Conservation (phyloP, 1,139 yeast genomes). For the Saccharomycopsis crataegensis region DNA sequence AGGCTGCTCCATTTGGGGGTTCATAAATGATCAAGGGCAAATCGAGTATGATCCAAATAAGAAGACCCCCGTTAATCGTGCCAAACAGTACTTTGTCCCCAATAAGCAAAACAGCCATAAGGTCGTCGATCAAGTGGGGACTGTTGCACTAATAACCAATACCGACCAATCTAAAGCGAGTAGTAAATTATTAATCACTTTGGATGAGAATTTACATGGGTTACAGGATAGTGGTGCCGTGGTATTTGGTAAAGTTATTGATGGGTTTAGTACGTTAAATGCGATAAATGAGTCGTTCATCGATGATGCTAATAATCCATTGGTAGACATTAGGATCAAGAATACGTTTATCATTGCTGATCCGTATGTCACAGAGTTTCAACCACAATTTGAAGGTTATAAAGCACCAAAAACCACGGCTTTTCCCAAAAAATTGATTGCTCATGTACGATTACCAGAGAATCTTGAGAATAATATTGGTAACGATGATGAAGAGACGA, state of each 20-base stretch:
- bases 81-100: background rate
- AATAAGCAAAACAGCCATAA: constrained; percentile 21
- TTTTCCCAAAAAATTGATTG: constrained; percentile 33
- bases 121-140: constrained; percentile 31
- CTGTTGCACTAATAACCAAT: constrained; percentile 32
- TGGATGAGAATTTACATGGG: constrained; percentile 23
- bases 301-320: constrained; percentile 37
- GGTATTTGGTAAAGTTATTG: constrained; percentile 46
- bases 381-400: constrained; percentile 28
- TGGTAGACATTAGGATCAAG: constrained; percentile 45
- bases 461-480: constrained; percentile 22
- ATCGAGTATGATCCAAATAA: background rate
- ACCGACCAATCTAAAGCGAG: constrained; percentile 24
- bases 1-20: constrained; percentile 32
- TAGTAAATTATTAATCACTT: constrained; percentile 29
- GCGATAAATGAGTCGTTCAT: constrained; percentile 34
- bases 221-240: constrained; percentile 24
- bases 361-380: constrained; percentile 34
- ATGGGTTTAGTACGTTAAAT: constrained; percentile 43
- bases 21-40: constrained; percentile 17
- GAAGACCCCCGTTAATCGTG: background rate
- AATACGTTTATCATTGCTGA: constrained; percentile 46
- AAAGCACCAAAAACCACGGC: constrained; percentile 19
- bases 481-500: constrained; percentile 24
- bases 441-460: constrained; percentile 30